Percentiles rank a stretch among this genome's conserved stretches.
Evolutionary conservation across 345 rosid genomes (phyloP).

Genomic region (Aegle marmelos): DNA sequence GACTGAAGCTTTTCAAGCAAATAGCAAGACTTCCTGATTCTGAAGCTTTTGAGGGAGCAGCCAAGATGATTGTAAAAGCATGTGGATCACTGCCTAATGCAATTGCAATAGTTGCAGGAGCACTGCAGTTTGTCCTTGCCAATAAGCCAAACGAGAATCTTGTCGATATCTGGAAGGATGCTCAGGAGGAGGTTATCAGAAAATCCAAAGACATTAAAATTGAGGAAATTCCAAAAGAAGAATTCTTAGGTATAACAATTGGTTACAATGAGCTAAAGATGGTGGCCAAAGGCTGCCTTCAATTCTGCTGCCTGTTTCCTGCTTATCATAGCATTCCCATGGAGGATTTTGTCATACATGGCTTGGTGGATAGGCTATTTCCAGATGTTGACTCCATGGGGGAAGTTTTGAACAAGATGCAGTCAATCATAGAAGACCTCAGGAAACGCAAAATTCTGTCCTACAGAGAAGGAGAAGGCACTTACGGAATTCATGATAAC

Average conservation of each 20-base stretch:
- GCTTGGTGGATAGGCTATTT: slow-evolving; percentile 3
- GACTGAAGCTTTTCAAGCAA: slow-evolving; percentile 22
- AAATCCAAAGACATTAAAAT: not conserved
- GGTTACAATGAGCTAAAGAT: not conserved
- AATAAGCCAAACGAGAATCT: not conserved
- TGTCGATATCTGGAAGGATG: slow-evolving; percentile 5
- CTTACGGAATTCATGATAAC: not conserved
- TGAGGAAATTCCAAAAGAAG: slow-evolving; percentile 12
- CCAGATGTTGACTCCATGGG: not conserved
- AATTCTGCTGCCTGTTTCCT: slow-evolving; percentile 1
- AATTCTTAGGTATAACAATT: not conserved
- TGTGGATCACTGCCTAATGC: slow-evolving; percentile 25
- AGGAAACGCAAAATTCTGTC: not conserved
- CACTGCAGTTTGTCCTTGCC: not conserved
- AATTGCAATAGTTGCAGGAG: slow-evolving; percentile 8
- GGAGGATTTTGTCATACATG: not conserved
- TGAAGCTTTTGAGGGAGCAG: not conserved
- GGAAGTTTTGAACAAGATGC: not conserved
- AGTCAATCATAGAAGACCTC: not conserved
- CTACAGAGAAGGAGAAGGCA: not conserved
- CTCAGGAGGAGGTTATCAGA: not conserved
- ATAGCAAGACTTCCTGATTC: slow-evolving; percentile 1
- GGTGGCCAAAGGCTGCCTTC: not conserved
- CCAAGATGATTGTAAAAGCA: not conserved
- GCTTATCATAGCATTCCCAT: not conserved